phyloP scores from a whole-genome alignment of 2,329 filamentous ascomycete species.

The Massarina eburnea region DNA sequence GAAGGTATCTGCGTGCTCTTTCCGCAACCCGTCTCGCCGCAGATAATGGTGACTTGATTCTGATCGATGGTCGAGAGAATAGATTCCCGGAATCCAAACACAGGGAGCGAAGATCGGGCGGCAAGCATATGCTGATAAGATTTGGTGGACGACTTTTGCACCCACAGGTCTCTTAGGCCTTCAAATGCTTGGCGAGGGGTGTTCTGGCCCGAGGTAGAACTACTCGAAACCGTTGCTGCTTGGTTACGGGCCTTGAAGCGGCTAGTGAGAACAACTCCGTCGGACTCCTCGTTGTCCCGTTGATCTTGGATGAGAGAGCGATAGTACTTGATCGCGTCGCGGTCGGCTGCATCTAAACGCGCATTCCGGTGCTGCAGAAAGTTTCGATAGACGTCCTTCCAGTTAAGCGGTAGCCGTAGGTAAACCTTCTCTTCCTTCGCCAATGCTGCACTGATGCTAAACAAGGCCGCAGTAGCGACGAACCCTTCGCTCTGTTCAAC shows the following conservation, averaged over 20 bases:
- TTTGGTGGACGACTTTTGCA: slow-evolving; percentile 50
- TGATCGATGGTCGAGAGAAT: slow-evolving; percentile 76
- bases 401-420: slow-evolving; percentile 73
- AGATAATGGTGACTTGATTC: slow-evolving; percentile 88
- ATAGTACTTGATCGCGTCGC: slow-evolving; percentile 66
- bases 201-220: slow-evolving; percentile 33
- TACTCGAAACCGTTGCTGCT: slow-evolving; percentile 24
- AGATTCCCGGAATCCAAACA: slow-evolving; percentile 80
- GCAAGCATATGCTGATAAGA: slow-evolving; percentile 78
- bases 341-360: slow-evolving; percentile 69
- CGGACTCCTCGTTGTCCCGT: slow-evolving; percentile 57
- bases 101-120: slow-evolving; percentile 78
- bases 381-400: slow-evolving; percentile 85
- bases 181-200: slow-evolving; percentile 37
- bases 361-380: slow-evolving; percentile 71
- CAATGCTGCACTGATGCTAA: slow-evolving; percentile 75
- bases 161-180: slow-evolving; percentile 55
- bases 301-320: slow-evolving; percentile 70
- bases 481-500: slow-evolving; percentile 83
- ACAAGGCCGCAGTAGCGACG: slow-evolving; percentile 78
- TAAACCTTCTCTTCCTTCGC: slow-evolving; percentile 84
- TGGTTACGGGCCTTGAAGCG: slow-evolving; percentile 63
- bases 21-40: slow-evolving; percentile 94
- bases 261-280: slow-evolving; percentile 68
- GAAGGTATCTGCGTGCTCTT: slow-evolving; percentile 98